Evolutionary conservation across 495 filamentous ascomycete species (phyloP).

Genomic region (Aspergillus coremiiformis): DNA sequence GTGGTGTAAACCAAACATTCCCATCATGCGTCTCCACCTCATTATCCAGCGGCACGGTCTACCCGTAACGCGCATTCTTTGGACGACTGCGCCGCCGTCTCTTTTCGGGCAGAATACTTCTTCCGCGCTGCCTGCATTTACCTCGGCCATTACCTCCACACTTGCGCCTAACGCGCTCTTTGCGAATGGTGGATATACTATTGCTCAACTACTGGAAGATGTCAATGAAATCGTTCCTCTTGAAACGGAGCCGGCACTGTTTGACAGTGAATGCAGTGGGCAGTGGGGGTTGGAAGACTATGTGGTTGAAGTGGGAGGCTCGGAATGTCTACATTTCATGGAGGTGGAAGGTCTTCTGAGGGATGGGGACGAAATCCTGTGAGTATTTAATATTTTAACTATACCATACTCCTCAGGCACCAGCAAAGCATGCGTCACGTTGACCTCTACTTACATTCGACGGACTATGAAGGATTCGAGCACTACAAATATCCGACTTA

Average conservation of each 20-base stretch:
- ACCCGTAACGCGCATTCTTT: conserved; percentile 68
- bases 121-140: conserved; percentile 19
- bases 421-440: not conserved
- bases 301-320: conserved; percentile 72
- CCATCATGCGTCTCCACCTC: conserved; percentile 72
- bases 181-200: conserved; percentile 52
- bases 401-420: not conserved
- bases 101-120: conserved; percentile 25
- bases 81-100: conserved; percentile 46
- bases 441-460: not conserved
- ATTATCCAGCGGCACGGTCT: conserved; percentile 73
- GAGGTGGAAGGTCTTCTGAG: conserved; percentile 60
- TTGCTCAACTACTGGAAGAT: conserved; percentile 75
- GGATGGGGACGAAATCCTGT: conserved; percentile 82
- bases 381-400: conserved; percentile 24
- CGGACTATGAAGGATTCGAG: conserved; percentile 57
- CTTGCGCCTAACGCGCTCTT: conserved; percentile 40
- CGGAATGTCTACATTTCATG: conserved; percentile 87
- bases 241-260: conserved; percentile 50
- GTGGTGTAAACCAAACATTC: conserved; percentile 3
- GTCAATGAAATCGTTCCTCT: conserved; percentile 79
- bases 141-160: conserved; percentile 32
- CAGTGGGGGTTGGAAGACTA: conserved; percentile 93
- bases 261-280: conserved; percentile 34
- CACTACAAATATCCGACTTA: conserved; percentile 67